These are phyloP conservation scores for Phytophthora pisi DNA, from an alignment of 352 stramenopile genomes.

Conservation along the genomic window DNA sequence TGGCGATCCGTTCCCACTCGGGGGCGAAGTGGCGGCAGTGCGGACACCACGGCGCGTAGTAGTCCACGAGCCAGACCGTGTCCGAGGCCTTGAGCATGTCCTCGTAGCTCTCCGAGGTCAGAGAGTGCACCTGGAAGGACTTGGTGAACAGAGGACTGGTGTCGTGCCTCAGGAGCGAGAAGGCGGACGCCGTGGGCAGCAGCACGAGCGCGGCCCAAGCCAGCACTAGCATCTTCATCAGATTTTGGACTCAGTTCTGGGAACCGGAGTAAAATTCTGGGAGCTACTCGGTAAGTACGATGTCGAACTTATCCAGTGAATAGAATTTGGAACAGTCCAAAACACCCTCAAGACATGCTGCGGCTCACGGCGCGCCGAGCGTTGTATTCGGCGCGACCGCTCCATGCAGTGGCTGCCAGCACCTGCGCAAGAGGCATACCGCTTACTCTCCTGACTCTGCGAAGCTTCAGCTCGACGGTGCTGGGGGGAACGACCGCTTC, in stretches of 20 bases:
- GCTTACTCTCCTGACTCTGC: too few relatives aligned
- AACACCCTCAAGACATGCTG: too few relatives aligned
- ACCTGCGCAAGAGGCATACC: too few relatives aligned
- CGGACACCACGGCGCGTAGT: conserved; percentile 86
- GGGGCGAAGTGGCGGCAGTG: conserved; percentile 84
- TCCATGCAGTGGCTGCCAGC: too few relatives aligned
- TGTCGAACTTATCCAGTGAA: too few relatives aligned
- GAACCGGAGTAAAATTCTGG: neutral
- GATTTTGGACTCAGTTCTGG: neutral
- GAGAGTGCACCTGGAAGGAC: conserved; percentile 63
- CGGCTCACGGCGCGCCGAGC: too few relatives aligned
- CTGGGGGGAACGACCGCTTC: too few relatives aligned
- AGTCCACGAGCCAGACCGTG: conserved; percentile 82
- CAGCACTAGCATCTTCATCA: neutral
- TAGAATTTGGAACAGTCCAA: too few relatives aligned
- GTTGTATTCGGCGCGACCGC: too few relatives aligned
- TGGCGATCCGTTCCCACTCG: conserved; percentile 70
- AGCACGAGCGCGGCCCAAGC: conserved; percentile 20
- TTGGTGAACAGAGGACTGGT: conserved; percentile 67
- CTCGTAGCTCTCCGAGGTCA: conserved; percentile 47
- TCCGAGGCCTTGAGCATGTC: conserved; percentile 53
- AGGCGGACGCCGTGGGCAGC: conserved; percentile 15
- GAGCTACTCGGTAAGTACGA: too few relatives aligned
- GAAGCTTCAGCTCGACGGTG: too few relatives aligned
- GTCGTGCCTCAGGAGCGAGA: conserved; percentile 45